Base-by-base conservation (phyloP, 129 eudicot species). In the Scalesia atractyloides region DNA sequence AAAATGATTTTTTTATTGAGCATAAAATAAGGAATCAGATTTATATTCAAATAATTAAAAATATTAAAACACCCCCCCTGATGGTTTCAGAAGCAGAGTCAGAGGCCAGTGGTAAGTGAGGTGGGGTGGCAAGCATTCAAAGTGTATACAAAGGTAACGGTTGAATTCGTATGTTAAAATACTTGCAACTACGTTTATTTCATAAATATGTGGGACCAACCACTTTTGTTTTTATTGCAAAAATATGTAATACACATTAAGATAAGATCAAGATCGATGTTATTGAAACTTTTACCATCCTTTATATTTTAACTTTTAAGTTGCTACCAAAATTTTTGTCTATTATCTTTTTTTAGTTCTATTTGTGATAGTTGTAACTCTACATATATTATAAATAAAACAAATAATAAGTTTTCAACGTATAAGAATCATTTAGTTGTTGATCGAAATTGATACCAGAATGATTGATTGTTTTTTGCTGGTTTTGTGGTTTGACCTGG, bases 91-190 rank as follows among this genome's bases (percentile, higher is more conserved):
- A 53, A 53, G 14, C 43, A 66, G 20, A 64, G 51, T 34, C 61
- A 54, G 64, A 63, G 70, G 41, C 16, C 70, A 72, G 53, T 54
- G 75, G 68, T 39, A 39, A 10, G 44, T 70, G 57, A 44, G 17
- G 76, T 49, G 72, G 81, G 74, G 78, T 66, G 73, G 7, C 52
- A 20, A 69, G 67, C 68, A 75, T 69, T 75, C 34, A 66, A 51
- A 53, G 72, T 33, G 73, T 24, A 75, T 62, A 79, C 83, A 81
- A 59, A 47, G n/a, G 58, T 46, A 82, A 82, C 82, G 82, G 86
- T 73, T 82, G 26, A 64, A 68, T 78, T 72, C 16, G 14, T 14
- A 66, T 33, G 74, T 66, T 66, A 44, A 50, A 76, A 49, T 3
- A 54, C 56, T 30, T 14, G 22, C 65, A 72, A 2, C 19, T 56